phyloP scores from a whole-genome alignment of 805 yeast species.

The Candida incommunis region DNA sequence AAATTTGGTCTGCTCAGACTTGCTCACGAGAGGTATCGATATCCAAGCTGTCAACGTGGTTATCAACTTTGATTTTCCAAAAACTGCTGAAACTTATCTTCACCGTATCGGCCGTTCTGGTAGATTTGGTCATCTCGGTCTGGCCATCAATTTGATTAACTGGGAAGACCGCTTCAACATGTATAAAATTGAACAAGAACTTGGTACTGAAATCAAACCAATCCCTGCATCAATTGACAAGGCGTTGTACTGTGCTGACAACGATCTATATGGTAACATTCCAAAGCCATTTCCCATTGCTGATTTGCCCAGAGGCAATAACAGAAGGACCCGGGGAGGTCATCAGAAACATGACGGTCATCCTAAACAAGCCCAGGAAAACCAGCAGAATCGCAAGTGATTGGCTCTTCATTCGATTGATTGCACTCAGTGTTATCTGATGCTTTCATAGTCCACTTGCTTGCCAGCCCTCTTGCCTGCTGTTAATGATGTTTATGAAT shows the following conservation, averaged over 20 bases:
- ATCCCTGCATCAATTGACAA: constrained; percentile 90
- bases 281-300: constrained; percentile 85
- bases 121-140: constrained; percentile 95
- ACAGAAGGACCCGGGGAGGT: neutral
- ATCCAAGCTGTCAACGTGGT: constrained; percentile 98
- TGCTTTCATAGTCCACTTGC: too few relatives aligned
- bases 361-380: too few relatives aligned
- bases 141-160: constrained; percentile 90
- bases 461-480: too few relatives aligned
- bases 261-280: constrained; percentile 40
- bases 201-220: constrained; percentile 94
- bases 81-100: constrained; percentile 91
- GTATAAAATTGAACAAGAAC: constrained; percentile 90
- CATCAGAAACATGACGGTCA: too few relatives aligned
- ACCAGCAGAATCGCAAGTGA: too few relatives aligned
- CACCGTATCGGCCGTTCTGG: constrained; percentile 99
- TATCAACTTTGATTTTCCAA: constrained; percentile 96
- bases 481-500: too few relatives aligned
- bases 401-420: too few relatives aligned
- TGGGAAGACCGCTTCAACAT: constrained; percentile 93
- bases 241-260: constrained; percentile 74
- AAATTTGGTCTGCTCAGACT: constrained; percentile 91
- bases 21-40: constrained; percentile 96
- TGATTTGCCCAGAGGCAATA: constrained; percentile 12
- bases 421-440: too few relatives aligned